These are phyloP conservation scores for Ashbya aceris DNA, from an alignment of 1,139 yeast genomes.

Conservation along the genomic window DNA sequence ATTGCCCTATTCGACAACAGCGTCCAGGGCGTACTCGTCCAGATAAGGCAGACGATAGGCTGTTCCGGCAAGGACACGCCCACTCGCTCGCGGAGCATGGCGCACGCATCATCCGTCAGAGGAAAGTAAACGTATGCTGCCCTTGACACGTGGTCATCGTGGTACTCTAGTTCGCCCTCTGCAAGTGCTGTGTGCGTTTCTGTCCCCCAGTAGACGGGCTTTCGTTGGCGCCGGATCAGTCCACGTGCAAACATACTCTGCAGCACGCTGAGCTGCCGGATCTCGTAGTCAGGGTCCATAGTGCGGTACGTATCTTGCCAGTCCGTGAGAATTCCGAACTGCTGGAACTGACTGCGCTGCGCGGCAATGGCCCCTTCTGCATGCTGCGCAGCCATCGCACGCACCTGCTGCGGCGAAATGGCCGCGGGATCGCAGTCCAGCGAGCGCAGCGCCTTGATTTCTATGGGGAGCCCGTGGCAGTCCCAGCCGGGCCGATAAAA, in stretches of 20 bases:
- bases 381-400: conserved; percentile 56
- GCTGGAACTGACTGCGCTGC: conserved; percentile 57
- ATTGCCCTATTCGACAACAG: conserved; percentile 80
- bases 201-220: conserved; percentile 97
- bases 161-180: conserved; percentile 90
- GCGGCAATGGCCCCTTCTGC: conserved; percentile 55
- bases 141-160: conserved; percentile 57
- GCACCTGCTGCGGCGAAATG: conserved; percentile 42
- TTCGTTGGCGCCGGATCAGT: conserved; percentile 69
- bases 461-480: conserved; percentile 96
- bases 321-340: conserved; percentile 76
- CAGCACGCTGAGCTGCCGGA: conserved; percentile 65
- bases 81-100: conserved; percentile 6
- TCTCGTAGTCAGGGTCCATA: conserved; percentile 58
- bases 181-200: conserved; percentile 92
- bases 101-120: conserved; percentile 25
- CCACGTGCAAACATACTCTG: conserved; percentile 55
- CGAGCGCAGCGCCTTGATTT: conserved; percentile 59
- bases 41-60: conserved; percentile 40
- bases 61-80: conserved; percentile 1
- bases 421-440: conserved; percentile 28
- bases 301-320: conserved; percentile 70
- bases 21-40: conserved; percentile 99
- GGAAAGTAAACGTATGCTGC: conserved; percentile 72
- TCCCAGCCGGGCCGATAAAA: conserved; percentile 94